These are phyloP conservation scores for Dendrothele bispora DNA, from an alignment of 768 basidiomycete species.

Conservation along the genomic window DNA sequence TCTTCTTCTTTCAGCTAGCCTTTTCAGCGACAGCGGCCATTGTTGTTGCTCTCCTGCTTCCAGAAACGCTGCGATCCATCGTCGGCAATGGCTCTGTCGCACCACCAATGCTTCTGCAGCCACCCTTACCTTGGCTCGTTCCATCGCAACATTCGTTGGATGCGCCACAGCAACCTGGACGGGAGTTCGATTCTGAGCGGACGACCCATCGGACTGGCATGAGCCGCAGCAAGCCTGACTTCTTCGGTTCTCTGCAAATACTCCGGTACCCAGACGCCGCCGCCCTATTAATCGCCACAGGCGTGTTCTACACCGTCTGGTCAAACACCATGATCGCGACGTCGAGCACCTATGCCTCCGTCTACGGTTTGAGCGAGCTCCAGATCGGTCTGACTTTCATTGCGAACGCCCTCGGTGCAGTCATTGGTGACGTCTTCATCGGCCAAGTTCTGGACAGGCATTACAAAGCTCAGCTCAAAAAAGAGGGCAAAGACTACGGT, in stretches of 20 bases:
- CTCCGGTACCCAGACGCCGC: background rate
- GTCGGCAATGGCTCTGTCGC: background rate
- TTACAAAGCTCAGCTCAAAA: too few relatives aligned
- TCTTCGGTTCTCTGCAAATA: background rate
- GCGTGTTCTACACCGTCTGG: constrained; percentile 1
- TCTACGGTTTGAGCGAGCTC: constrained; percentile 1
- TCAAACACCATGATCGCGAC: constrained; percentile 1
- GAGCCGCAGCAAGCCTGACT: background rate
- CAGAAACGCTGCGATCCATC: constrained; percentile 4
- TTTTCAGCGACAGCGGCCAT: background rate
- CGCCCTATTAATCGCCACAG: background rate
- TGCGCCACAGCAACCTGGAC: background rate
- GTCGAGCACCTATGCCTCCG: background rate
- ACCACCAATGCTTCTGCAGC: background rate
- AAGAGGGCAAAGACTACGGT: too few relatives aligned
- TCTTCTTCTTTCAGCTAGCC: constrained; percentile 3
- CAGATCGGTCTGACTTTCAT: constrained; percentile 3
- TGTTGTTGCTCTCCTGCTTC: background rate
- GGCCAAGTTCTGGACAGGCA: constrained; percentile 2
- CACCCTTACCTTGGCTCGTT: background rate
- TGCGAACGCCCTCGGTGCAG: constrained; percentile 3
- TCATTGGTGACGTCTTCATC: constrained; percentile 2
- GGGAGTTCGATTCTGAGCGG: background rate
- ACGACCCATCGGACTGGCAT: background rate
- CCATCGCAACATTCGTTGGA: too few relatives aligned